A percentile compares a stretch with the other conserved stretches of the same genome.
Evolutionary conservation across 148 eudicot species (phyloP).

Genomic region (Amaranthus cruentus): DNA sequence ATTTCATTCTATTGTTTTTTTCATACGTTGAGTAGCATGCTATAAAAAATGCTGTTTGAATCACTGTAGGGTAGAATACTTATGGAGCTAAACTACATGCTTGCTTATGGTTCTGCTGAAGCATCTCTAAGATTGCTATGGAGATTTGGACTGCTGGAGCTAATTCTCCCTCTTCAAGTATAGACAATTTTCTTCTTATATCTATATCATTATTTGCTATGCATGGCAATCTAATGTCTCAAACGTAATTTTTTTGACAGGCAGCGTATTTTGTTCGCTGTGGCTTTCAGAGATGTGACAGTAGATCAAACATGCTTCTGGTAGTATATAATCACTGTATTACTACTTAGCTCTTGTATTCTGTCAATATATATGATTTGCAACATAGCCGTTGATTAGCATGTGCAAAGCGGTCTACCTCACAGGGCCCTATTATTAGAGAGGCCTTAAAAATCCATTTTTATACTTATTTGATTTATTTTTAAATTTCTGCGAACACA

Average conservation of each 20-base stretch:
- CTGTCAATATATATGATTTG: not conserved
- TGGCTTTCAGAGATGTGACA: constrained; percentile 67
- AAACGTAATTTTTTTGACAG: constrained; percentile 27
- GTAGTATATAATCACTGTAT: constrained; percentile 30
- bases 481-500: too few relatives aligned
- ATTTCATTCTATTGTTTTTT: not conserved
- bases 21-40: not conserved
- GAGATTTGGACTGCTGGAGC: constrained; percentile 65
- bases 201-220: constrained; percentile 3
- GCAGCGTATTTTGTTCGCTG: constrained; percentile 69
- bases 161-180: constrained; percentile 84
- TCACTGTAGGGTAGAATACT: constrained; percentile 59
- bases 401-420: too few relatives aligned
- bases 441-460: too few relatives aligned
- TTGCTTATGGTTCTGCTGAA: constrained; percentile 92
- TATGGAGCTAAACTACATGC: constrained; percentile 90
- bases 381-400: too few relatives aligned
- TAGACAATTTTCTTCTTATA: constrained; percentile 1
- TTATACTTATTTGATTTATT: too few relatives aligned
- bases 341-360: not conserved
- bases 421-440: too few relatives aligned
- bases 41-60: constrained; percentile 1
- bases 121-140: constrained; percentile 78
- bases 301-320: constrained; percentile 84
- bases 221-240: constrained; percentile 12